Evolutionary conservation across 345 rosid species (phyloP).

Genomic region (Barbarea vulgaris): DNA sequence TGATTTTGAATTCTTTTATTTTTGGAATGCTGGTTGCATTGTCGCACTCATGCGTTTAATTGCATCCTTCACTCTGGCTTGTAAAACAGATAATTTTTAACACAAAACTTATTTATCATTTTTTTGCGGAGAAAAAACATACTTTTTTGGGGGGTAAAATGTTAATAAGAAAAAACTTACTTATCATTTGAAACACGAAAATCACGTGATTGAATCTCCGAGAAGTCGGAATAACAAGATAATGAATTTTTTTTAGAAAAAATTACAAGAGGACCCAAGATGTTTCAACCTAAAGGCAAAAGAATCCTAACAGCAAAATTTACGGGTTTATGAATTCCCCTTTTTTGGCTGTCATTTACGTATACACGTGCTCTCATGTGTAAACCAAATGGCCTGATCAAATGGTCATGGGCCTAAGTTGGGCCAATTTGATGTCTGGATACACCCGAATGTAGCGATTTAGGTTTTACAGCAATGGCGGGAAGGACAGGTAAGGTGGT

Average conservation of each 20-base stretch:
- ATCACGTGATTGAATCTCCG: conserved; percentile 25
- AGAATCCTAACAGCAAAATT: conserved; percentile 16
- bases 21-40: conserved; percentile 27
- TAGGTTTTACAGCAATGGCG: conserved; percentile 14
- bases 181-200: conserved; percentile 26
- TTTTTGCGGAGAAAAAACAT: no score
- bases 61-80: conserved; percentile 55
- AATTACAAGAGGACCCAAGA: neutral
- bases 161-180: neutral
- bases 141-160: no score
- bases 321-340: conserved; percentile 3
- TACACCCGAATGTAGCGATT: no score
- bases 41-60: conserved; percentile 62
- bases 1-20: neutral
- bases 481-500: neutral
- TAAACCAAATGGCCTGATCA: neutral
- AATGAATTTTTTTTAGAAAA: no score
- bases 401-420: neutral
- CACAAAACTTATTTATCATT: no score
- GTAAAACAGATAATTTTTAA: neutral
- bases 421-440: neutral
- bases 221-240: neutral
- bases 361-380: conserved; percentile 10
- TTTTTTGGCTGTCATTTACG: neutral
- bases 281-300: conserved; percentile 8